These are phyloP conservation scores for Golubevia sp. DNA, from an alignment of 1,284 basidiomycete species.

Conservation along the genomic window DNA sequence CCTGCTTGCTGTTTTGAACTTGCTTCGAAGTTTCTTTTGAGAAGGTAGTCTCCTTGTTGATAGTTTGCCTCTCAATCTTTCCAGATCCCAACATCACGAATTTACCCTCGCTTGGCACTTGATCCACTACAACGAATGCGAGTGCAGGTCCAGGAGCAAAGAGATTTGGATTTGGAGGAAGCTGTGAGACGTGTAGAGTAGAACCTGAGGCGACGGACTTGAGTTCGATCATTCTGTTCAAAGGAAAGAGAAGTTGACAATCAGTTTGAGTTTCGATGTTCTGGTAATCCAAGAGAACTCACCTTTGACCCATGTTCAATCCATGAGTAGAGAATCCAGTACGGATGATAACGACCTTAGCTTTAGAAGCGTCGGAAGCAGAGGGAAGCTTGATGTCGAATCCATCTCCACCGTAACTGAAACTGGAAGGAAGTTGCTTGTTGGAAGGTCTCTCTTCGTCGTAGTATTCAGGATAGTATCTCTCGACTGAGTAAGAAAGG, in stretches of 20 bases:
- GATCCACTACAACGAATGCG: slow-evolving; percentile 49
- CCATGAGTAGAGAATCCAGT: slow-evolving; percentile 7
- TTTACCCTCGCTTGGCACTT: slow-evolving; percentile 47
- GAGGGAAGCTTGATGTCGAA: slow-evolving; percentile 29
- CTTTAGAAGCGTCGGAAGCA: slow-evolving; percentile 4
- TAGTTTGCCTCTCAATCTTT: slow-evolving; percentile 32
- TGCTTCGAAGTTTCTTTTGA: too few species aligned
- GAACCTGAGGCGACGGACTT: slow-evolving; percentile 12
- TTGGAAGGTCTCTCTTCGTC: slow-evolving; percentile 35
- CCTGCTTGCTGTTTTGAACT: too few species aligned
- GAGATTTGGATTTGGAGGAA: slow-evolving; percentile 45
- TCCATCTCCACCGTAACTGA: slow-evolving; percentile 38
- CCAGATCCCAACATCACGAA: slow-evolving; percentile 53
- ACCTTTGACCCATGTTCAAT: slow-evolving; percentile 10
- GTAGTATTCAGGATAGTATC: slow-evolving; percentile 37
- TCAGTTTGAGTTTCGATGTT: too few species aligned
- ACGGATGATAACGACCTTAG: not conserved
- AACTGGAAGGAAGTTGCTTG: slow-evolving; percentile 19
- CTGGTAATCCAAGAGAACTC: not conserved
- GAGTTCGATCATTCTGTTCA: slow-evolving; percentile 23
- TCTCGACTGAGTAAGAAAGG: too few species aligned
- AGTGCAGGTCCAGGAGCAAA: slow-evolving; percentile 55
- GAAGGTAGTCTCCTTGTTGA: too few species aligned
- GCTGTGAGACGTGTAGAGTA: slow-evolving; percentile 31
- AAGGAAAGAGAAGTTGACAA: too few species aligned